phyloP scores from a whole-genome alignment of 2,329 filamentous ascomycete species.

The Microdochium trichocladiopsis region DNA sequence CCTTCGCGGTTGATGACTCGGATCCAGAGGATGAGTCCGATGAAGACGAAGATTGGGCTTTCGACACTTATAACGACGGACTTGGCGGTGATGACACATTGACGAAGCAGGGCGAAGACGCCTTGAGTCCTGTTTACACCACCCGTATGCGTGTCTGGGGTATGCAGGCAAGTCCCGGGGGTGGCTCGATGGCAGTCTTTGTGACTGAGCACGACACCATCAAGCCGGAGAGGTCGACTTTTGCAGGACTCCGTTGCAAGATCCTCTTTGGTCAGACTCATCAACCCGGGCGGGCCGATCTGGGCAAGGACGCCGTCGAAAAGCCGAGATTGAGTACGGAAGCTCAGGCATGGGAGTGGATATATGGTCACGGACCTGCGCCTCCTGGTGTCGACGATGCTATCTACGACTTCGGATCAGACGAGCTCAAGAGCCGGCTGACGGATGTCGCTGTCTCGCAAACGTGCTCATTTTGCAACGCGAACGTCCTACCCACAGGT shows the following conservation, averaged over 20 bases:
- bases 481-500: constrained; percentile 20
- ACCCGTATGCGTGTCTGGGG: constrained; percentile 47
- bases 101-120: constrained; percentile 17
- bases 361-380: constrained; percentile 45
- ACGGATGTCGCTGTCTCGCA: constrained; percentile 24
- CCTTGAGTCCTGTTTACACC: constrained; percentile 35
- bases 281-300: constrained; percentile 15
- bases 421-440: constrained; percentile 29
- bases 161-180: constrained; percentile 42
- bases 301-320: constrained; percentile 2
- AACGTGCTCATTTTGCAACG: constrained; percentile 40
- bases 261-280: constrained; percentile 28
- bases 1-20: constrained; percentile 19
- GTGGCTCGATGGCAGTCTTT: constrained; percentile 42
- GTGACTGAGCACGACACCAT: constrained; percentile 40
- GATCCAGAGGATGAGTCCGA: constrained; percentile 14
- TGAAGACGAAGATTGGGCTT: constrained; percentile 20
- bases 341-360: constrained; percentile 48
- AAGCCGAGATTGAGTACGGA: constrained; percentile 39
- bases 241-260: constrained; percentile 26
- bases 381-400: constrained; percentile 29
- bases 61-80: constrained; percentile 8
- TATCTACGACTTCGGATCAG: constrained; percentile 1
- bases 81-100: constrained; percentile 9
- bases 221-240: constrained; percentile 34